Base-by-base conservation (phyloP, 1,284 basidiomycete genomes). In the Entoloma clypeatum region DNA sequence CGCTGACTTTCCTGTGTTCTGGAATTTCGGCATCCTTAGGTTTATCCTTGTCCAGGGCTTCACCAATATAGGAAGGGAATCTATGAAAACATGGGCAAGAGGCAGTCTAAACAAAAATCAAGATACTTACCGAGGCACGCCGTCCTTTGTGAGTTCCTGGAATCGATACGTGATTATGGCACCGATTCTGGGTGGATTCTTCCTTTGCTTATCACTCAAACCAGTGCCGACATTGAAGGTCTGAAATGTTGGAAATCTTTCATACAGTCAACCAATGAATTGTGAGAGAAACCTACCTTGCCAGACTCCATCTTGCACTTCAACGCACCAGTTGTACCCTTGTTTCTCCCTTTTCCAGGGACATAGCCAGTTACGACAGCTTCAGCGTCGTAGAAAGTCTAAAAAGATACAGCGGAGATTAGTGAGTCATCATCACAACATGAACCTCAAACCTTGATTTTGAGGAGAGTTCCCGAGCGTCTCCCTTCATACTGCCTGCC, bases 371-470 rank as follows among this genome's bases (percentile, higher is more conserved):
- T 72, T 3, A 85, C 78, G 27, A 72, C 57, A 5, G 80, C 81
- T 53, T 85, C 81, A 4, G 77, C 81, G 49, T 83, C 80, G 52
- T 77, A 75, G 58, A 81, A 81, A 1, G 77, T 77, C 71, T 73
- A 33, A 1, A 33, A 7, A 25, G 16, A 13, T 13, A 23, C 29
- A 16, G 9, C 29, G 34, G 9, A 45, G 14, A 17, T 14, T 9
- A 21, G 18, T 16, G 33, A 9, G 5, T 31, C 18, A 18, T 14
- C 17, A 6, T n/a, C 16, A 29, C 9, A 41, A 29, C n/a, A 6
- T 16, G 10, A 35, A 31, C 26, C 4, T 48, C 57, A 18, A 17
- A 70, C 71, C 59, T 85, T 85, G 58, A 82, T 69, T 55, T 85
- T 85, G 35, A 79, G 62, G 4, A 83, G 59, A 2, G 75, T 71